Evolutionary conservation across 176 grass and related monocot species (phyloP).

Genomic region (Eragrostis curvula): DNA sequence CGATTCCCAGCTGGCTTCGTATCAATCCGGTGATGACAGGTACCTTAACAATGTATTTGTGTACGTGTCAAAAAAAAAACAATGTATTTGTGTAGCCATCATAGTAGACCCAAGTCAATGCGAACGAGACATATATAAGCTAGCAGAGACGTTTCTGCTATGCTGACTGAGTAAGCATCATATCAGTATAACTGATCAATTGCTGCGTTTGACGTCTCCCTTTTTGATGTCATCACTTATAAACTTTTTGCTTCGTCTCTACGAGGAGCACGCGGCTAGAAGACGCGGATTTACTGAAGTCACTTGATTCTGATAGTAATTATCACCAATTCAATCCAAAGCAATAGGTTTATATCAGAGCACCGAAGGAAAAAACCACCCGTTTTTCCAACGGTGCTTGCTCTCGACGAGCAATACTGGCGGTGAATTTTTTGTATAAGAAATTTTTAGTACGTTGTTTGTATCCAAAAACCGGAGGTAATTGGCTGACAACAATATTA

Average conservation of each 20-base stretch:
- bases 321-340: background rate
- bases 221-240: background rate
- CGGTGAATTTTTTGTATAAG: too few relatives aligned
- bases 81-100: conserved; percentile 24
- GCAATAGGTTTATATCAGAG: background rate
- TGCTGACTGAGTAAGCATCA: conserved; percentile 17
- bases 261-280: background rate
- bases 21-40: background rate
- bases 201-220: background rate
- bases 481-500: too few relatives aligned
- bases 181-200: background rate
- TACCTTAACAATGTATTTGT: background rate
- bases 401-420: too few relatives aligned
- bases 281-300: background rate
- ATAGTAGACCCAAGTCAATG: conserved; percentile 29
- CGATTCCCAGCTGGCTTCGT: background rate
- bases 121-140: background rate
- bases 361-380: too few relatives aligned
- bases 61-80: too few relatives aligned
- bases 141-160: background rate
- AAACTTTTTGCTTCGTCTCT: background rate
- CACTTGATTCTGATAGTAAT: background rate
- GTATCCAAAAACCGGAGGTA: too few relatives aligned
- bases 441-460: too few relatives aligned
- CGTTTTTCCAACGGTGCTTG: too few relatives aligned